Evolutionary conservation across 768 basidiomycete genomes (phyloP).

Genomic region (Podaxis sp.): DNA sequence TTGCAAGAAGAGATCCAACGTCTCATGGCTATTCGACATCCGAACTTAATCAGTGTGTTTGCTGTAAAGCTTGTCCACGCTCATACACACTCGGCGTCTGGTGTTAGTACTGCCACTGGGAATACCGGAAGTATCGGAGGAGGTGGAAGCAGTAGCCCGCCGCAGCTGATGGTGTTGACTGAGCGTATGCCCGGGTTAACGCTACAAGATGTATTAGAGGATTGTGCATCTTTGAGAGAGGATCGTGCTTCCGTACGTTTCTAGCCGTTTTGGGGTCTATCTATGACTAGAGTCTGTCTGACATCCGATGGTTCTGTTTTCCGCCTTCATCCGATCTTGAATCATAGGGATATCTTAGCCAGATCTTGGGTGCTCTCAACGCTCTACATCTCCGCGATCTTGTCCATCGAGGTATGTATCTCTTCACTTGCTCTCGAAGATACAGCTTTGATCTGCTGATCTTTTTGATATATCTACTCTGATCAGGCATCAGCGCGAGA

Average conservation of each 20-base stretch:
- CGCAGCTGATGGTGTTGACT: constrained; percentile 65
- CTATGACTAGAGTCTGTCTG: background rate
- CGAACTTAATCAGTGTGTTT: constrained; percentile 64
- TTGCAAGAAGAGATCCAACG: constrained; percentile 66
- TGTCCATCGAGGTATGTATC: constrained; percentile 64
- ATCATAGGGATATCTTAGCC: constrained; percentile 70
- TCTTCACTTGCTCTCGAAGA: background rate
- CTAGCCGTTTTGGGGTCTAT: constrained; percentile 19
- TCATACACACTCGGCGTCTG: constrained; percentile 38
- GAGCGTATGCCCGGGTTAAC: constrained; percentile 70
- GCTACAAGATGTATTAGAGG: constrained; percentile 72
- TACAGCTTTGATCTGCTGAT: background rate
- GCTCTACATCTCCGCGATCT: constrained; percentile 64
- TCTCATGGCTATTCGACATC: constrained; percentile 57
- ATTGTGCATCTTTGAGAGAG: constrained; percentile 72
- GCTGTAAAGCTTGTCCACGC: constrained; percentile 62
- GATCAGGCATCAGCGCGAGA: constrained; percentile 53
- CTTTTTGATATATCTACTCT: background rate
- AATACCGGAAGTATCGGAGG: background rate
- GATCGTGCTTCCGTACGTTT: constrained; percentile 62
- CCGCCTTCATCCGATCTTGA: background rate
- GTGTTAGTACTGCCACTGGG: constrained; percentile 20
- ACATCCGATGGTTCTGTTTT: background rate
- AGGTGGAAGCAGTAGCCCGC: constrained; percentile 17
- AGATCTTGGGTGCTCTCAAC: constrained; percentile 70